Evolutionary conservation across 106 monocot species (phyloP), one percentile per base, ranked within the genome.

Genomic region (Triglochin maritima): DNA sequence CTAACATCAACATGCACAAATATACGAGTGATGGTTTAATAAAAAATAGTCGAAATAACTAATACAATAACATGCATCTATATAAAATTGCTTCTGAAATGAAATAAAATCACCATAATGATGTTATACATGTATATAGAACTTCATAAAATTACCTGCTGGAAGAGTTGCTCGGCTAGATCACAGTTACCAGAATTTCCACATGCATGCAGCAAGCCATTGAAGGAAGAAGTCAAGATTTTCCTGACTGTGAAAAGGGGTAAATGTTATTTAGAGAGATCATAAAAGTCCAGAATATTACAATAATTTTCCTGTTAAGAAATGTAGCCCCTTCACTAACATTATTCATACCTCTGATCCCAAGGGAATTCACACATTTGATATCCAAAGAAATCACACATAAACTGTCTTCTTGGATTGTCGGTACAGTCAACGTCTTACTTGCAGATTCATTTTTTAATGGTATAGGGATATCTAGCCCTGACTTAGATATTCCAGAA

Each of bases 141-240:
- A 29, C 29, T 29, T 17, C 51, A 53, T 4, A 53, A n/a, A 2
- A 52, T 66, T 74, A 74, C 74, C 74, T 67, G 66, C 4, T 57
- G 43, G 56, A 74, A 74, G 11, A 74, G 57, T n/a, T 74, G 14
- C 50, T 74, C 74, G n/a, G 67, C 65, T 13, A 67, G 59, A 51
- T 43, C 4, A 60, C 60, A 74, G 29, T 67, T 44, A n/a, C 50
- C 66, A 17, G 16, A 66, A n/a, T 60, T 57, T 42, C 50, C 66
- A 60, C 51, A 67, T 51, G 74, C 74, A 52, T 74, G 67, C 43
- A 74, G 59, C 47, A 74, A 59, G 59, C 48, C 56, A 52, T 57
- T 74, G 44, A 74, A 74, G 11, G 74, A 74, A 16, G 49, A 50
- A 3, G 51, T 50, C 67, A 74, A 49, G 60, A 61, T 67, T 44